Percentiles rank a stretch among this genome's conserved stretches.
Conservation (phyloP, 306 rosid species). For the Leucaena leucocephala region DNA sequence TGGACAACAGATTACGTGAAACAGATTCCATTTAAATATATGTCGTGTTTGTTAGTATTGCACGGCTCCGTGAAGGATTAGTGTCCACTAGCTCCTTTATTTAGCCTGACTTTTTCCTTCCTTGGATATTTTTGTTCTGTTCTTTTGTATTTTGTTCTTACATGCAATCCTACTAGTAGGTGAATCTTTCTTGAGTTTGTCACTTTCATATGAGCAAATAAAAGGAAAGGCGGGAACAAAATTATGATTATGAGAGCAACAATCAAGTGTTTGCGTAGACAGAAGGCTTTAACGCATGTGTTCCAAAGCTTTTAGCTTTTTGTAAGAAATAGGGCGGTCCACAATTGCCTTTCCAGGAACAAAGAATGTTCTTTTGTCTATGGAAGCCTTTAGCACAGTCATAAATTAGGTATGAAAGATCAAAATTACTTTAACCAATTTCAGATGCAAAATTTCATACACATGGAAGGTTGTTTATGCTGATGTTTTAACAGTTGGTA, state of each 20-base stretch:
- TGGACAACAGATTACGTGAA: slow-evolving; percentile 36
- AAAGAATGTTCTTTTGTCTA: slow-evolving; percentile 30
- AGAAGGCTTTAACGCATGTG: slow-evolving; percentile 25
- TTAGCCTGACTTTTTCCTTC: slow-evolving; percentile 22
- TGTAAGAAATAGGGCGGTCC: slow-evolving; percentile 35
- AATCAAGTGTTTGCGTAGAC: slow-evolving; percentile 21
- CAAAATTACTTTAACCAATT: slow-evolving; percentile 30
- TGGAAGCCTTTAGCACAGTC: slow-evolving; percentile 18
- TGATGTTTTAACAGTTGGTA: slow-evolving; percentile 23
- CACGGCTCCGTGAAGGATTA: slow-evolving; percentile 31
- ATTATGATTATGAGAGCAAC: slow-evolving; percentile 24
- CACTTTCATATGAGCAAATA: slow-evolving; percentile 49
- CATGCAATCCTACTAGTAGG: slow-evolving; percentile 37
- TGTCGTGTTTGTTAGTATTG: slow-evolving; percentile 24
- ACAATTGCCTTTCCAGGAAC: slow-evolving; percentile 26
- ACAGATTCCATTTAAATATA: slow-evolving; percentile 30
- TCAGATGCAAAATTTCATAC: slow-evolving; percentile 2
- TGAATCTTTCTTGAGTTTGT: slow-evolving; percentile 43
- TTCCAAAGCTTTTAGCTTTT: slow-evolving; percentile 36
- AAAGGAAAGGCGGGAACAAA: slow-evolving; percentile 20
- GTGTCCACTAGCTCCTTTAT: slow-evolving; percentile 27
- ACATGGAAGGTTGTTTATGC: neutral
- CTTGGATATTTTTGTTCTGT: slow-evolving; percentile 26
- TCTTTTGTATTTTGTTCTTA: slow-evolving; percentile 23
- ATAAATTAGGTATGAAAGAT: slow-evolving; percentile 7